These are phyloP conservation scores for Ziziphus jujuba DNA, from an alignment of 306 rosid species.

Conservation along the genomic window DNA sequence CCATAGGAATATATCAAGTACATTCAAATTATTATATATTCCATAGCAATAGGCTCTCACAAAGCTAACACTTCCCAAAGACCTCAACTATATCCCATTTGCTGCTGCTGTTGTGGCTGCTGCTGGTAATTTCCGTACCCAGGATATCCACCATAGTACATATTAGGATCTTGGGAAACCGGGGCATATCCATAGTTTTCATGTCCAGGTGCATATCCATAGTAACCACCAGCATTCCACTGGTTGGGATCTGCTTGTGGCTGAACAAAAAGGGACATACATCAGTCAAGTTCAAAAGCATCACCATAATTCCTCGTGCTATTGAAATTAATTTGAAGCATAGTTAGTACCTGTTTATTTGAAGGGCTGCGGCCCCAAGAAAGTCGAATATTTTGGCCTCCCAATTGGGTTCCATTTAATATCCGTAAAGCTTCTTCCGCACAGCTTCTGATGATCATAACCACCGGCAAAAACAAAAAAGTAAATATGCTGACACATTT, in stretches of 20 bases:
- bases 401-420: slow-evolving; percentile 66
- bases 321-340: background rate
- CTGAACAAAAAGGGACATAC: slow-evolving; percentile 27
- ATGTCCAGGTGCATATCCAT: slow-evolving; percentile 77
- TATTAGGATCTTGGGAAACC: slow-evolving; percentile 77
- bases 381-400: slow-evolving; percentile 88
- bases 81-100: slow-evolving; percentile 73
- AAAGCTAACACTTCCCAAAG: slow-evolving; percentile 9
- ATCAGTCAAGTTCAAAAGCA: background rate
- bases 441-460: slow-evolving; percentile 53
- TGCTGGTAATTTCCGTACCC: slow-evolving; percentile 78
- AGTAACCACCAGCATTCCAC: slow-evolving; percentile 68
- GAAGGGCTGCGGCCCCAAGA: slow-evolving; percentile 99
- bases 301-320: background rate
- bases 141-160: slow-evolving; percentile 71
- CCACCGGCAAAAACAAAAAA: background rate
- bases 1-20: slow-evolving; percentile 1
- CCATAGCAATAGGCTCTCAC: background rate
- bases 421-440: slow-evolving; percentile 83
- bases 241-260: slow-evolving; percentile 69
- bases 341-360: slow-evolving; percentile 71
- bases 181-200: slow-evolving; percentile 82
- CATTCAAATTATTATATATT: slow-evolving; percentile 24
- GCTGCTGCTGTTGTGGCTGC: slow-evolving; percentile 76
- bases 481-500: background rate